Conservation (phyloP, 1,139 yeast genomes). For the Pichia sp. region DNA sequence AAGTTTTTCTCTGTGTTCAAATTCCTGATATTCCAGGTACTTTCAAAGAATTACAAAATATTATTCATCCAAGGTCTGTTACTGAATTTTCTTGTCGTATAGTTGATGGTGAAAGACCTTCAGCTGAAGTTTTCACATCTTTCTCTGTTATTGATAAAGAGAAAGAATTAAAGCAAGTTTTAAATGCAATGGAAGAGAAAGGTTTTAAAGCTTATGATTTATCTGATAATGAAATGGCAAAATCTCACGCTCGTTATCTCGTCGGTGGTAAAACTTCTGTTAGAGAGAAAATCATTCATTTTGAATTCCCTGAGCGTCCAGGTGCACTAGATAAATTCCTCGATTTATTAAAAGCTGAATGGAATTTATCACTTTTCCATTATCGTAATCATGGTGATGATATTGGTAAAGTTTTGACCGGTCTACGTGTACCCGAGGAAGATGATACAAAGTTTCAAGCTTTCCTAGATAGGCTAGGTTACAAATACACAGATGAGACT, state of each 20-base stretch:
- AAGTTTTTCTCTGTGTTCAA: slow-evolving; percentile 81
- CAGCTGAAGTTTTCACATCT: slow-evolving; percentile 79
- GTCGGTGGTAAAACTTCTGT: slow-evolving; percentile 81
- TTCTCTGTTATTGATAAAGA: slow-evolving; percentile 74
- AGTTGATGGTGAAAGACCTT: slow-evolving; percentile 27
- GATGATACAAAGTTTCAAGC: slow-evolving; percentile 58
- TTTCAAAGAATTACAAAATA: slow-evolving; percentile 63
- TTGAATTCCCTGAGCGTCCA: slow-evolving; percentile 96
- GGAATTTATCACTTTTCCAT: slow-evolving; percentile 93
- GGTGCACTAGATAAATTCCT: slow-evolving; percentile 84
- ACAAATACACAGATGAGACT: slow-evolving; percentile 74
- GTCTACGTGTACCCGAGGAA: slow-evolving; percentile 72
- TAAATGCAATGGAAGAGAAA: slow-evolving; percentile 35
- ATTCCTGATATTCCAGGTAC: slow-evolving; percentile 93
- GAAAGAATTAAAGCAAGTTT: slow-evolving; percentile 40
- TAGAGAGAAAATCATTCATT: slow-evolving; percentile 70
- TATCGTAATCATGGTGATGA: slow-evolving; percentile 97
- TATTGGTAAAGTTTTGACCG: slow-evolving; percentile 86
- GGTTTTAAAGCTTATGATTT: slow-evolving; percentile 73
- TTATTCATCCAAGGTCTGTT: slow-evolving; percentile 78
- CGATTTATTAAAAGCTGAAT: slow-evolving; percentile 58
- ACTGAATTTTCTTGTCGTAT: slow-evolving; percentile 89
- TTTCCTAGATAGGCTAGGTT: slow-evolving; percentile 67
- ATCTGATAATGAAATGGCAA: slow-evolving; percentile 89
- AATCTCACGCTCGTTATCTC: slow-evolving; percentile 89